A percentile compares a stretch with the other conserved stretches of the same genome.
Evolutionary conservation across 108 stramenopile genomes (phyloP).

Genomic region (Aurantiochytrium sp.): DNA sequence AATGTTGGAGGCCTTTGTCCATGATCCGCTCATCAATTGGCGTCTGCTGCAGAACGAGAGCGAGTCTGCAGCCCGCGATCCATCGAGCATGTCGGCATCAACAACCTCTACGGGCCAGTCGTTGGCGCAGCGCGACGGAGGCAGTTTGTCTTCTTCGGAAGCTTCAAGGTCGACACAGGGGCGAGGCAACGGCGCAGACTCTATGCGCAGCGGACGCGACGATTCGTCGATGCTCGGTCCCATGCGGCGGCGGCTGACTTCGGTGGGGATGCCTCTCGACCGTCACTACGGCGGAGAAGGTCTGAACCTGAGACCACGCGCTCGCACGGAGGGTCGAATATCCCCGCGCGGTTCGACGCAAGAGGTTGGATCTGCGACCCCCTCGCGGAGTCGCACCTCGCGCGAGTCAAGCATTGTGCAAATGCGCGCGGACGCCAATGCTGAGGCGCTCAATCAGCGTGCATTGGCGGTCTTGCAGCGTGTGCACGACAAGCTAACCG

Average conservation of each 20-base stretch:
- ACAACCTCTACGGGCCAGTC: not conserved
- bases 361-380: not conserved
- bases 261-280: not conserved
- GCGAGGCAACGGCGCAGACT: not conserved
- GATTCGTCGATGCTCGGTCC: not conserved
- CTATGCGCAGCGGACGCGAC: not conserved
- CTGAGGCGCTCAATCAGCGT: conserved; percentile 75
- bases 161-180: not conserved
- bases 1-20: conserved; percentile 98
- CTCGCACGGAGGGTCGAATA: not conserved
- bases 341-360: not conserved
- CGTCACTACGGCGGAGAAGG: not conserved
- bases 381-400: not conserved
- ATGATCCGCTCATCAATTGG: conserved; percentile 99
- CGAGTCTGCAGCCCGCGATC: not conserved
- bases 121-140: not conserved
- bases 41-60: conserved; percentile 63
- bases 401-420: conserved; percentile 22
- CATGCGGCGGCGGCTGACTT: not conserved
- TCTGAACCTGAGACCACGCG: not conserved
- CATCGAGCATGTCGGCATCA: not conserved
- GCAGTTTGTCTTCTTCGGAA: not conserved
- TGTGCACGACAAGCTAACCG: conserved; percentile 91
- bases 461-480: conserved; percentile 88
- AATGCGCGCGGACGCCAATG: conserved; percentile 21